Base-by-base conservation (phyloP, 83 land plant genomes). In the Diphasiastrum complanatum region DNA sequence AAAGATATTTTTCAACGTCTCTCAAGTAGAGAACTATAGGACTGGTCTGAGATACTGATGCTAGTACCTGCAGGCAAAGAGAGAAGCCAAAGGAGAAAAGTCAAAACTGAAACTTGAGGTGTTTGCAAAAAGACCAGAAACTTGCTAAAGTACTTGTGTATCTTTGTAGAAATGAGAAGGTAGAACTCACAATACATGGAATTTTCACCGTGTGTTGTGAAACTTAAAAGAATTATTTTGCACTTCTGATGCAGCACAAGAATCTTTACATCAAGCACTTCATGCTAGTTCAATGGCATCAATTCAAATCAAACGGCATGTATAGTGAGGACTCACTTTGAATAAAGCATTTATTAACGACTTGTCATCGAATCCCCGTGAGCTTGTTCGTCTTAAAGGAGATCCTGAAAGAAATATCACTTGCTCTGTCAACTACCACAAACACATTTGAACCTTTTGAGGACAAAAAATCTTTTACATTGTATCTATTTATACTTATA, bases 311-410 rank as follows among this genome's bases (percentile, higher is more conserved):
- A n/a, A n/a, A n/a, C n/a, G n/a, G n/a, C n/a, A n/a, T n/a, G n/a
- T n/a, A n/a, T n/a, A n/a, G n/a, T n/a, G n/a, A n/a, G n/a, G n/a
- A 16, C 28, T 35, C 70, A 89, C 96, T 83, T 73, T 85, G 76
- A 87, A 90, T 20, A 90, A 80, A 36, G 96, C 67, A 57, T 72
- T 76, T 45, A 90, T 60, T 33, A 90, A 56, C 31, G 77, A 55
- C 47, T 79, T 81, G 32, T 86, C 93, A 58, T 86, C 97, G 62
- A 90, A 86, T 24, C 72, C 68, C 91, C 77, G 85, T 33, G 85
- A 81, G 64, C 66, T 74, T 4, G 67, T 64, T 29, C 85, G 61
- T 57, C 68, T 79, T 19, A 76, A 69, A 25, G 79, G 51, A 6
- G 58, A 66, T 54, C 3, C 24, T 25, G 16, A n/a, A 33, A 33